Percentiles rank a stretch among this genome's conserved stretches.
phyloP scores from a whole-genome alignment of 805 yeast genomes.

The Kodamaea laetipori region DNA sequence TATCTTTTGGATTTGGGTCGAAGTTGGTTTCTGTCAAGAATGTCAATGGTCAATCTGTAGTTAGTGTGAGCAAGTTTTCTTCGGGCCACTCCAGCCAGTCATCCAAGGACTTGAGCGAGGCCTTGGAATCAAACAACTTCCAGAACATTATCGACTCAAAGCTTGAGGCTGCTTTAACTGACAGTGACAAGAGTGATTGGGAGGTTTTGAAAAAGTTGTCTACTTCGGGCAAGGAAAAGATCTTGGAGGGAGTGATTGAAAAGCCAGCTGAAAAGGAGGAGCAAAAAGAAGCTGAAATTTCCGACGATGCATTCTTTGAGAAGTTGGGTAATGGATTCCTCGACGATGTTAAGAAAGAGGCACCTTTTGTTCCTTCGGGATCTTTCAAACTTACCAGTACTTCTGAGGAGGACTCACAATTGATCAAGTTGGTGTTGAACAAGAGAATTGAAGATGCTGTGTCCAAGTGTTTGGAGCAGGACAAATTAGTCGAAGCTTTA shows the following conservation, averaged over 20 bases:
- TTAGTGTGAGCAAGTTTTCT: conserved; percentile 46
- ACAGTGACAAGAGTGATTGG: conserved; percentile 65
- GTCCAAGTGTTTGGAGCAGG: conserved; percentile 61
- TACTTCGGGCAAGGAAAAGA: conserved; percentile 49
- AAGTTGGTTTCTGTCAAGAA: conserved; percentile 63
- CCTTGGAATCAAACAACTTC: conserved; percentile 59
- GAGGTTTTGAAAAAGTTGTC: conserved; percentile 54
- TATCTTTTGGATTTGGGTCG: conserved; percentile 92
- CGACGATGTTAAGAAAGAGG: conserved; percentile 7
- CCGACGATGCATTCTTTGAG: conserved; percentile 41
- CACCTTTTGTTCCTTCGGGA: conserved; percentile 53
- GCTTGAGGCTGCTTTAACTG: conserved; percentile 28
- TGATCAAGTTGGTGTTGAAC: conserved; percentile 50
- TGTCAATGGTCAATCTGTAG: conserved; percentile 41
- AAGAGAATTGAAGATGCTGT: conserved; percentile 72
- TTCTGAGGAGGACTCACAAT: conserved; percentile 45
- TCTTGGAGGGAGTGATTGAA: conserved; percentile 40
- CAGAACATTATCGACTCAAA: conserved; percentile 57
- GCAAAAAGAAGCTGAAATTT: conserved; percentile 11
- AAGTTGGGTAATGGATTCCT: conserved; percentile 31
- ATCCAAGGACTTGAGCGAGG: conserved; percentile 50
- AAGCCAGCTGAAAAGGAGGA: conserved; percentile 11
- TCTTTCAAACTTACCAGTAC: conserved; percentile 44
- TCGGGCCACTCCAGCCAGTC: conserved; percentile 29
- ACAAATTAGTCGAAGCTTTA: conserved; percentile 74